These are phyloP conservation scores for Verticillium klebahnii DNA, from an alignment of 2,329 filamentous ascomycete genomes.

Conservation along the genomic window DNA sequence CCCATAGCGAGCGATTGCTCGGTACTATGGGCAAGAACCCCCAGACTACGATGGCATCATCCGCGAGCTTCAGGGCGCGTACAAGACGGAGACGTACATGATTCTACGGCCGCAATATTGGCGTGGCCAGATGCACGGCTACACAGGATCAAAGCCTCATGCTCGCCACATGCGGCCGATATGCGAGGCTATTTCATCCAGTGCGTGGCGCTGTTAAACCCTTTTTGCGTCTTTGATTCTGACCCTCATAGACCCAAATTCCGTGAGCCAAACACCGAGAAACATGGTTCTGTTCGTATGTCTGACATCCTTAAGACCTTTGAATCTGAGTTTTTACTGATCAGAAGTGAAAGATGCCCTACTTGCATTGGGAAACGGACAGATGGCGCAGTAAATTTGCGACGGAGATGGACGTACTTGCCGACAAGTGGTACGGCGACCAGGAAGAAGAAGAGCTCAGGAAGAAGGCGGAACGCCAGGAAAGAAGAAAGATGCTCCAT, in stretches of 20 bases:
- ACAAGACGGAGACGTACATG: constrained; percentile 15
- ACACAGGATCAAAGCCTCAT: constrained; percentile 18
- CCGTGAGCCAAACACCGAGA: constrained; percentile 8
- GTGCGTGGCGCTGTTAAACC: constrained; percentile 11
- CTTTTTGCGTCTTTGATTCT: neutral
- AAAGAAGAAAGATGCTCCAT: neutral
- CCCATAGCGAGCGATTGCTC: constrained; percentile 19
- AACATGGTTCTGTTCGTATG: constrained; percentile 25
- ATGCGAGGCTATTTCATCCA: constrained; percentile 23
- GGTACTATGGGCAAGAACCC: constrained; percentile 19
- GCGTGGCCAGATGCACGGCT: constrained; percentile 27
- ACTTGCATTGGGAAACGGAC: constrained; percentile 36
- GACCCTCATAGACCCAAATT: neutral
- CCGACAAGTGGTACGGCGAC: constrained; percentile 21
- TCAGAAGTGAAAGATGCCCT: constrained; percentile 28
- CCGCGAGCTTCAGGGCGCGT: neutral
- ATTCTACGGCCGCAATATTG: constrained; percentile 26
- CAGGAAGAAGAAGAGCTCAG: constrained; percentile 1
- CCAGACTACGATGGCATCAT: constrained; percentile 7
- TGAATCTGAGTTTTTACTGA: neutral
- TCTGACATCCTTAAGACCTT: neutral
- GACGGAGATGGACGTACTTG: neutral
- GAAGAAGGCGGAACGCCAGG: neutral
- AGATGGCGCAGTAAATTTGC: constrained; percentile 17
- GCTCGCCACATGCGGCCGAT: constrained; percentile 30